Conservation (phyloP, 2,329 filamentous ascomycete genomes). For the Venturia effusa region DNA sequence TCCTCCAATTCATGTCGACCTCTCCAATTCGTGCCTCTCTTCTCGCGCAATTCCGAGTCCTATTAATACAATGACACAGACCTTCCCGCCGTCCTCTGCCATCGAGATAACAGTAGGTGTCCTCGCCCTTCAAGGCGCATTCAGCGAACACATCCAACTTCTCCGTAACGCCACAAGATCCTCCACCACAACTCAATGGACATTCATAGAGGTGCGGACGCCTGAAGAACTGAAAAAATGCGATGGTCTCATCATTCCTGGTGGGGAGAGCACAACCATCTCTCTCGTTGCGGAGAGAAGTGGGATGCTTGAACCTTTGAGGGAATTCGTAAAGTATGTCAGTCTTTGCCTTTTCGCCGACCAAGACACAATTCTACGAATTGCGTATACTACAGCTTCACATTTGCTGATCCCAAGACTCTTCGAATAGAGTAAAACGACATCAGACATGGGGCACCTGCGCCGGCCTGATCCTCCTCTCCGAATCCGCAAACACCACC, state of each 20-base stretch:
- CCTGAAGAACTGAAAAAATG: slow-evolving; percentile 58
- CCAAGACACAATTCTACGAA: no score
- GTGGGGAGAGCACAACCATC: slow-evolving; percentile 91
- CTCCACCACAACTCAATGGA: slow-evolving; percentile 31
- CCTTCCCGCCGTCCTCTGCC: not conserved
- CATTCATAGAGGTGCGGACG: slow-evolving; percentile 72
- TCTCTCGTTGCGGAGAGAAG: slow-evolving; percentile 76
- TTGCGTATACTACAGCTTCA: slow-evolving; percentile 5
- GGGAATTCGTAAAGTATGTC: slow-evolving; percentile 80
- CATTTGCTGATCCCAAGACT: slow-evolving; percentile 8
- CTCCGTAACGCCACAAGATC: slow-evolving; percentile 54
- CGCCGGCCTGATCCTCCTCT: slow-evolving; percentile 83
- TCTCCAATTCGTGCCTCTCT: not conserved
- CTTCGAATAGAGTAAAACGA: slow-evolving; percentile 47
- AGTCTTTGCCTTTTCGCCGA: not conserved
- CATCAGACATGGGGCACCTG: slow-evolving; percentile 94
- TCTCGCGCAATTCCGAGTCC: not conserved
- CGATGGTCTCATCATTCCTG: slow-evolving; percentile 79
- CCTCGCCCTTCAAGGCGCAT: slow-evolving; percentile 80
- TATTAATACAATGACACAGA: not conserved
- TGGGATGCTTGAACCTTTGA: slow-evolving; percentile 69
- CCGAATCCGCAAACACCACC: slow-evolving; percentile 75
- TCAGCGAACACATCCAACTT: slow-evolving; percentile 75
- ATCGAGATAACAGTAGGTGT: slow-evolving; percentile 42
- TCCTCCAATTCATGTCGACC: not conserved